Conservation (phyloP, 305 asterid genomes). For the Plantago lanceolata region DNA sequence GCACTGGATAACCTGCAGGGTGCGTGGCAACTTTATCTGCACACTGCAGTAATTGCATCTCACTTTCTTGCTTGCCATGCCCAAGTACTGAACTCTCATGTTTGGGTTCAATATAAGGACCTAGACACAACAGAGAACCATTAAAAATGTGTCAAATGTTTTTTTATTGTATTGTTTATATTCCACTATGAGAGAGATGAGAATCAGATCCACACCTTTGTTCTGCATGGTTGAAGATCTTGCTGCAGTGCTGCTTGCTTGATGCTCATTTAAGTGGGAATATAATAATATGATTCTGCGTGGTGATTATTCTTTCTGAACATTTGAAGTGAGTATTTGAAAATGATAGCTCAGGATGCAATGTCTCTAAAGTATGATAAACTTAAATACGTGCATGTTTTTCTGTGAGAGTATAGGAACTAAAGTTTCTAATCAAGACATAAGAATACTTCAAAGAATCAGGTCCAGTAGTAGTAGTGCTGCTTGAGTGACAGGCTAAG, state of each 20-base stretch:
- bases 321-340: background rate
- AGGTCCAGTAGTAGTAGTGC: too few species aligned
- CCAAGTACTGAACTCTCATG: constrained; percentile 20
- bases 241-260: background rate
- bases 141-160: constrained; percentile 7
- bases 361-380: background rate
- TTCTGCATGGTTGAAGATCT: background rate
- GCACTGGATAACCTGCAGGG: constrained; percentile 36
- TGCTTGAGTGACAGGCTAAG: too few species aligned
- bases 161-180: constrained; percentile 22
- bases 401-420: too few species aligned
- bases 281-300: constrained; percentile 5
- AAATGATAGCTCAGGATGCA: background rate
- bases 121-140: constrained; percentile 2
- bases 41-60: constrained; percentile 46
- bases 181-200: constrained; percentile 21
- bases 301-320: constrained; percentile 1
- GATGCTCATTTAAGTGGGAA: background rate
- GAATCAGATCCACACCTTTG: constrained; percentile 8
- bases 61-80: constrained; percentile 42
- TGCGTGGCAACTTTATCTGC: constrained; percentile 32
- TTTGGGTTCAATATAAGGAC: constrained; percentile 6
- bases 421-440: too few species aligned
- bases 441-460: background rate
- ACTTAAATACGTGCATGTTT: too few species aligned